Conservation (phyloP, 257 asterid genomes). For the Primulina eburnea region DNA sequence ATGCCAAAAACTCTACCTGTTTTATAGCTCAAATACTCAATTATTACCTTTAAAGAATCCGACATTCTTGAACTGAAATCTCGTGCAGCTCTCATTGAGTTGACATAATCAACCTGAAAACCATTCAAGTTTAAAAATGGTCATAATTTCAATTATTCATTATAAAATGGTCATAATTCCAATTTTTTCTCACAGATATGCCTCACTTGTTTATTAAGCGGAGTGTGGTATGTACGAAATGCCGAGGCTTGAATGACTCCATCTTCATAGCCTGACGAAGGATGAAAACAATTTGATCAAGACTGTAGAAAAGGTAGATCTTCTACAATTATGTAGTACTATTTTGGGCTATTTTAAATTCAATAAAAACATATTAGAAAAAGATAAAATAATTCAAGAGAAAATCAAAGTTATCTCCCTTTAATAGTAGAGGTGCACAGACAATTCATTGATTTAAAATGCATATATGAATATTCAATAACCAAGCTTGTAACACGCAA, state of each 20-base stretch:
- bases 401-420: background rate
- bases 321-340: too few relatives aligned
- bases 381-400: background rate
- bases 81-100: constrained; percentile 96
- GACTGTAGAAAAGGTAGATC: constrained; percentile 11
- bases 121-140: background rate
- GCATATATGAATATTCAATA: background rate
- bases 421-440: background rate
- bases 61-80: constrained; percentile 87
- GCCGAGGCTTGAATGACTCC: constrained; percentile 85
- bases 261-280: constrained; percentile 60
- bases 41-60: constrained; percentile 65
- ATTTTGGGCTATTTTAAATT: background rate
- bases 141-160: background rate
- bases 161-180: background rate
- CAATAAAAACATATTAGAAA: background rate
- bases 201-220: constrained; percentile 85
- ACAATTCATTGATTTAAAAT: background rate
- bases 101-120: constrained; percentile 73
- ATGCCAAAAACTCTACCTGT: constrained; percentile 6
- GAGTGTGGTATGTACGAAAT: constrained; percentile 93
- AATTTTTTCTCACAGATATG: background rate
- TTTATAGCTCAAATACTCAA: background rate
- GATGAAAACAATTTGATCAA: constrained; percentile 22
- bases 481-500: background rate